These are phyloP conservation scores for Termitomyces sp. DNA, from an alignment of 768 basidiomycete species.

Conservation along the genomic window DNA sequence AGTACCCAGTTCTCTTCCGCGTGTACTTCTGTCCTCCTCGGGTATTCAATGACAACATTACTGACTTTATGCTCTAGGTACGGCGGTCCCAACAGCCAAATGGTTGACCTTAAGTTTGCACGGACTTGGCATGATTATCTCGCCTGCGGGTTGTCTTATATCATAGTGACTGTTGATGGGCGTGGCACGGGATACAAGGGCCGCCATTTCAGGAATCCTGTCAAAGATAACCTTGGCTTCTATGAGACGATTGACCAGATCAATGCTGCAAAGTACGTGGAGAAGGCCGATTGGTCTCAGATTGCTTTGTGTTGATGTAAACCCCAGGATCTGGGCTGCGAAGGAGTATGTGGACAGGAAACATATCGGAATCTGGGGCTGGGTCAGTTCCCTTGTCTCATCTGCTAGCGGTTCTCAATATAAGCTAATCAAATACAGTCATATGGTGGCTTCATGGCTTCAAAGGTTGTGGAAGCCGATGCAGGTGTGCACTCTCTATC, in stretches of 20 bases:
- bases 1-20: constrained; percentile 90
- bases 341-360: constrained; percentile 85
- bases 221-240: constrained; percentile 84
- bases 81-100: constrained; percentile 85
- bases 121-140: constrained; percentile 89
- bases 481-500: constrained; percentile 87
- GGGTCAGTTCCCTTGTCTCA: constrained; percentile 52
- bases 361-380: constrained; percentile 95
- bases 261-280: constrained; percentile 70
- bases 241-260: constrained; percentile 90
- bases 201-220: constrained; percentile 73
- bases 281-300: constrained; percentile 3
- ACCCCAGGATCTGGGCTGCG: constrained; percentile 67
- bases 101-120: constrained; percentile 57
- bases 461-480: constrained; percentile 87
- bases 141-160: constrained; percentile 72
- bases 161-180: constrained; percentile 87
- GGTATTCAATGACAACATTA: not conserved
- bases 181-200: constrained; percentile 94
- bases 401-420: constrained; percentile 1
- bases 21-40: constrained; percentile 46
- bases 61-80: constrained; percentile 43
- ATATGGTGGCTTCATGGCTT: constrained; percentile 94
- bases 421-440: constrained; percentile 43
- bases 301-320: not conserved